Conservation (phyloP, 2,329 filamentous ascomycete species). For the Lachnellula hyalina region DNA sequence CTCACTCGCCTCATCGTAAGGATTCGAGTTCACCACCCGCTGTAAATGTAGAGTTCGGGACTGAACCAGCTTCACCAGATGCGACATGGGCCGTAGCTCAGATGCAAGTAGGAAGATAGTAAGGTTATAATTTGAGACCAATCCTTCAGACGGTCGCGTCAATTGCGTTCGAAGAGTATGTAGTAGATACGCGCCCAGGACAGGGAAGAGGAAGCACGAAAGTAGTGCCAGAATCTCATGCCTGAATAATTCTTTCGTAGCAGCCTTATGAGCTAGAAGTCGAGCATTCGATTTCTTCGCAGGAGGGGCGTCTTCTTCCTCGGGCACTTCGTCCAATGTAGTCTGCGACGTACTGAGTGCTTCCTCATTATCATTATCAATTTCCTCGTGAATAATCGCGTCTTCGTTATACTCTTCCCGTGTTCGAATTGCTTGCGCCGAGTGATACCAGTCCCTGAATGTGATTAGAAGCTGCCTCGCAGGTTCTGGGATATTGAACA, state of each 20-base stretch:
- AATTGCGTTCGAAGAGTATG: constrained; percentile 77
- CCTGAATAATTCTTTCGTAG: constrained; percentile 59
- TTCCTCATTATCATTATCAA: constrained; percentile 43
- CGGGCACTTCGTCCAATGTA: constrained; percentile 26
- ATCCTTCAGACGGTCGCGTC: constrained; percentile 74
- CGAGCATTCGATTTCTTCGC: constrained; percentile 15
- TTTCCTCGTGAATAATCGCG: constrained; percentile 36
- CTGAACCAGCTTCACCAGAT: constrained; percentile 75
- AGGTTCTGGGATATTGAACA: constrained; percentile 23
- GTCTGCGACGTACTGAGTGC: constrained; percentile 22
- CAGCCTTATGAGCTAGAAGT: constrained; percentile 31
- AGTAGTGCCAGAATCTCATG: constrained; percentile 72
- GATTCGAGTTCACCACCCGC: constrained; percentile 56
- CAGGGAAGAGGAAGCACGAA: constrained; percentile 73
- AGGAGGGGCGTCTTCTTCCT: constrained; percentile 16
- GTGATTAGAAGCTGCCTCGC: constrained; percentile 10
- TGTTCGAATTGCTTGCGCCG: constrained; percentile 58
- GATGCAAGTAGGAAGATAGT: constrained; percentile 85
- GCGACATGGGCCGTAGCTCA: constrained; percentile 76
- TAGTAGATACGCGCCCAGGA: constrained; percentile 76
- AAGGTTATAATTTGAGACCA: constrained; percentile 90
- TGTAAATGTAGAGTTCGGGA: constrained; percentile 78
- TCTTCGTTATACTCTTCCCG: constrained; percentile 40
- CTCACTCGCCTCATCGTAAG: constrained; percentile 34
- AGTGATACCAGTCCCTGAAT: constrained; percentile 66